Evolutionary conservation across 1,284 basidiomycete genomes (phyloP).

Genomic region (Trichosporon inkin): DNA sequence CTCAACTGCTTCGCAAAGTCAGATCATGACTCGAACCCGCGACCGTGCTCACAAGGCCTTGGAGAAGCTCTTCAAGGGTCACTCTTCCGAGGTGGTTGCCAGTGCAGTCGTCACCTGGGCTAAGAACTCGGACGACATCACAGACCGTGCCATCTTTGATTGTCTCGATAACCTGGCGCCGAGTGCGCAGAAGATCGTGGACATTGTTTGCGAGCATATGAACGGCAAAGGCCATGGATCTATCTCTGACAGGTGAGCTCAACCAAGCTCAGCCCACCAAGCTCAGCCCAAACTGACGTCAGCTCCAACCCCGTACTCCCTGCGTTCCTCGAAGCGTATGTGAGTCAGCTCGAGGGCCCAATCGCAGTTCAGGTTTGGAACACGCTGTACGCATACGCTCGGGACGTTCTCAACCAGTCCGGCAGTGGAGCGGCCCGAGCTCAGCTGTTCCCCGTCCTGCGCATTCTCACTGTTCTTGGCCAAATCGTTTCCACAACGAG

Average conservation of each 20-base stretch:
- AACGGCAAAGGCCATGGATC: conserved; percentile 54
- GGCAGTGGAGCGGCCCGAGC: conserved; percentile 59
- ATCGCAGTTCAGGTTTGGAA: conserved; percentile 88
- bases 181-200: conserved; percentile 81
- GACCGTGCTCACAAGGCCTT: conserved; percentile 68
- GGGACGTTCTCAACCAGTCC: conserved; percentile 63
- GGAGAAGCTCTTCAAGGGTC: conserved; percentile 77
- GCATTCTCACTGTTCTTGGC: conserved; percentile 74
- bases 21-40: conserved; percentile 45
- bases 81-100: conserved; percentile 75
- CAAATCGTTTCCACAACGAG: conserved; percentile 78
- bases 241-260: conserved; percentile 56
- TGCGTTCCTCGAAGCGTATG: conserved; percentile 78
- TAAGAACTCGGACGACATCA: conserved; percentile 27
- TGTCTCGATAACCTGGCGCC: conserved; percentile 77
- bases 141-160: conserved; percentile 62
- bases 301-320: conserved; percentile 43
- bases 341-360: conserved; percentile 78
- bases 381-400: conserved; percentile 70
- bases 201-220: conserved; percentile 74
- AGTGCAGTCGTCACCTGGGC: conserved; percentile 42
- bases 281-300: conserved; percentile 59
- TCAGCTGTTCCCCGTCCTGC: conserved; percentile 66
- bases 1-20: conserved; percentile 38
- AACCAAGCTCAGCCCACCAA: conserved; percentile 57